These are phyloP conservation scores for Cucurbita ficifolia DNA, from an alignment of 306 rosid genomes.

Conservation along the genomic window DNA sequence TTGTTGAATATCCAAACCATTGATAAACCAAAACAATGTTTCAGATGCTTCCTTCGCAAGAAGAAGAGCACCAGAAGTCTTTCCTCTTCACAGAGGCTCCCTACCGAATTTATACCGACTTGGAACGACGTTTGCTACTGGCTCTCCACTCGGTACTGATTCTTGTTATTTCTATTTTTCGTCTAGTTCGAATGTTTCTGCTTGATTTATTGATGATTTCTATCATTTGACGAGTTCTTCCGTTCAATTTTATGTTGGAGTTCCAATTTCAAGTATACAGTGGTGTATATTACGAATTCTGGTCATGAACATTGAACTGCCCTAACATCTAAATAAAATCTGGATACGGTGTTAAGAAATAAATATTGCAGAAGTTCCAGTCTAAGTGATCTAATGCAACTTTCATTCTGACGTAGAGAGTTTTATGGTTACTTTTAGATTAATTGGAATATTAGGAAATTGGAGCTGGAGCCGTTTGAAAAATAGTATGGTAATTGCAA, in stretches of 20 bases:
- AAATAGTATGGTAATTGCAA: background rate
- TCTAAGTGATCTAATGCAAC: background rate
- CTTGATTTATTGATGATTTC: background rate
- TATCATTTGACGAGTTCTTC: background rate
- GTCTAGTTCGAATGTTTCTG: background rate
- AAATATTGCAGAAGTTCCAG: background rate
- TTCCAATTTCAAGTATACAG: background rate
- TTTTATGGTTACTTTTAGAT: background rate
- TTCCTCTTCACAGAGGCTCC: slow-evolving; percentile 23
- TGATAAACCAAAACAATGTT: slow-evolving; percentile 1
- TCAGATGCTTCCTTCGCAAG: slow-evolving; percentile 38
- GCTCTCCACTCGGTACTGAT: slow-evolving; percentile 52
- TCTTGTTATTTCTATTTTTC: background rate
- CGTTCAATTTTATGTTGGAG: background rate
- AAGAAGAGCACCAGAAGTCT: slow-evolving; percentile 18
- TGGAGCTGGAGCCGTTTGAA: background rate
- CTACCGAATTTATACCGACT: slow-evolving; percentile 9
- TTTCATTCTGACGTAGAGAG: background rate
- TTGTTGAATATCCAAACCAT: background rate
- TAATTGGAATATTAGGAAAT: background rate
- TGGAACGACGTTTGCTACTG: slow-evolving; percentile 40
- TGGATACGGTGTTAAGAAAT: background rate
- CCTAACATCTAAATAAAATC: background rate
- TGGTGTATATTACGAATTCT: background rate
- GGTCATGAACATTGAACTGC: background rate